These are phyloP conservation scores for Dendrostoma leiphaemia DNA, from an alignment of 2,329 filamentous ascomycete genomes.

Conservation along the genomic window DNA sequence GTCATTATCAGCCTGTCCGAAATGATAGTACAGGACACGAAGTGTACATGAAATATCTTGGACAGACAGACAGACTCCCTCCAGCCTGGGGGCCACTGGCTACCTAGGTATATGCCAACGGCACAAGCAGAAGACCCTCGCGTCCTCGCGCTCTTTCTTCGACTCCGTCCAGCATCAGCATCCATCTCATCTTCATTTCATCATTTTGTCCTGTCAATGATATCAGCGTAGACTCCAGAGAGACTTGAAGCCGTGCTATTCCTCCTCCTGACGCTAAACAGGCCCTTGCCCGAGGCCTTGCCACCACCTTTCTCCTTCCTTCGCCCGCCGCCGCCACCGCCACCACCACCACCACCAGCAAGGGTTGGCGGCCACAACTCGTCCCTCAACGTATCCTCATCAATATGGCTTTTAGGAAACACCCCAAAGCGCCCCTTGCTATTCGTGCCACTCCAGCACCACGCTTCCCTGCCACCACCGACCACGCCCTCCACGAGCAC, in stretches of 20 bases:
- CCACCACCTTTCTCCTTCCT: constrained; percentile 9
- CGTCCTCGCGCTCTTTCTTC: no score
- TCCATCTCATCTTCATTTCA: no score
- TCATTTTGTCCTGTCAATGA: no score
- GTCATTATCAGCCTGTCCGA: no score
- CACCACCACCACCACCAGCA: not conserved
- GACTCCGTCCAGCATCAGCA: not conserved
- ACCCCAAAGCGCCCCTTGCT: constrained; percentile 32
- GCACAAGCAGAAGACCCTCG: no score
- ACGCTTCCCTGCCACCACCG: constrained; percentile 26
- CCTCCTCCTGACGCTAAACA: constrained; percentile 12
- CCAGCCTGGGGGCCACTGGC: no score
- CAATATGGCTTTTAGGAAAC: constrained; percentile 26
- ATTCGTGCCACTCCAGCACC: constrained; percentile 36
- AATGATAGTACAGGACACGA: no score
- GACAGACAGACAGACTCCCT: no score
- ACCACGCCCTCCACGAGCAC: constrained; percentile 20
- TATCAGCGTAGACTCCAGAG: constrained; percentile 8
- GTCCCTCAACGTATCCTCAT: constrained; percentile 7
- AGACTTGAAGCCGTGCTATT: constrained; percentile 1
- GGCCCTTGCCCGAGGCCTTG: not conserved
- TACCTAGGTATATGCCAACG: no score
- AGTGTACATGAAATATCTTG: no score
- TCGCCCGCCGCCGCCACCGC: not conserved
- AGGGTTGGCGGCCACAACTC: constrained; percentile 1